These are phyloP conservation scores for Phlebiopsis gigantea DNA, from an alignment of 768 basidiomycete species.

Conservation along the genomic window DNA sequence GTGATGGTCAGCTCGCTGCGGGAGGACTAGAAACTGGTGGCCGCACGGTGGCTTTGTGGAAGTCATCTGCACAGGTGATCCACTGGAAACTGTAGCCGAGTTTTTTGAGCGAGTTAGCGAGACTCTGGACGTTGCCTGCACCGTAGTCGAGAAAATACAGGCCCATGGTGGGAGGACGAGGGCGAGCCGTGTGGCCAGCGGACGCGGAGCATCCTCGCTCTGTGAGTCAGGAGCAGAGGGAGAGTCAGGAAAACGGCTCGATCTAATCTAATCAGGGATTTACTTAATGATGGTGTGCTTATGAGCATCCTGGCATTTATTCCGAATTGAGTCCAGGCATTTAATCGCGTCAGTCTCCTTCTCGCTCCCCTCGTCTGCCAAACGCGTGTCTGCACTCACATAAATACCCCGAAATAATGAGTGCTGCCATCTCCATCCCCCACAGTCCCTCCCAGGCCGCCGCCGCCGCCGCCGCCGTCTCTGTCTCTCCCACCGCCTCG, in stretches of 20 bases:
- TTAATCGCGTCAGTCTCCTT: background rate
- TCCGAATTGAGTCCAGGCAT: constrained; percentile 7
- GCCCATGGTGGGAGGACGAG: constrained; percentile 30
- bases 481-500: constrained; percentile 44
- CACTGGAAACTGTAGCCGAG: constrained; percentile 87
- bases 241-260: background rate
- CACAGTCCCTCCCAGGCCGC: constrained; percentile 21
- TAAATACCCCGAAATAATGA: constrained; percentile 32
- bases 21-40: constrained; percentile 13
- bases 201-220: background rate
- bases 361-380: background rate
- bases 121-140: constrained; percentile 90
- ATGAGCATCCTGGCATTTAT: constrained; percentile 7
- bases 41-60: constrained; percentile 84
- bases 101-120: constrained; percentile 83
- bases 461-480: constrained; percentile 38
- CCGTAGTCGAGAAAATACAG: constrained; percentile 96
- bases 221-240: background rate
- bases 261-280: constrained; percentile 3
- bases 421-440: constrained; percentile 35
- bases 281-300: constrained; percentile 10
- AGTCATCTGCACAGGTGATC: constrained; percentile 78
- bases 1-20: constrained; percentile 10
- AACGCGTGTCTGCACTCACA: background rate
- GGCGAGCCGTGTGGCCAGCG: background rate